A percentile compares a stretch with the other conserved stretches of the same genome.
Evolutionary conservation across 768 basidiomycete genomes (phyloP).

Genomic region (Panaeolus cyanescens): DNA sequence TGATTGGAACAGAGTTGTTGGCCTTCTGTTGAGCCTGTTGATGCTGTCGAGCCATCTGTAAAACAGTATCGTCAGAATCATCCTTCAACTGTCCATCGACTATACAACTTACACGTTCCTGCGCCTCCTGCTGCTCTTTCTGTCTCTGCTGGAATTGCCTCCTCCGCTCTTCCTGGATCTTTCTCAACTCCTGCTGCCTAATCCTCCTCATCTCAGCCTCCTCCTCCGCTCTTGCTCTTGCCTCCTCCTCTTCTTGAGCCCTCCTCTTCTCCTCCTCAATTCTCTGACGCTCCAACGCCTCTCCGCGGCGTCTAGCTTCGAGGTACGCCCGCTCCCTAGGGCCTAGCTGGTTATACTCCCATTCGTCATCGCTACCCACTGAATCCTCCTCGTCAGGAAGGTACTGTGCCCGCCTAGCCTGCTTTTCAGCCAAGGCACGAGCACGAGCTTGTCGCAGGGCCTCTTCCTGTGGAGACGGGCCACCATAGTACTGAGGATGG

Average conservation of each 20-base stretch:
- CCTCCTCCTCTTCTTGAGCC: constrained; percentile 15
- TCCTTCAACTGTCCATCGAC: constrained; percentile 6
- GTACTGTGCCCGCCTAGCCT: constrained; percentile 37
- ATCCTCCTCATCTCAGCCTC: background rate
- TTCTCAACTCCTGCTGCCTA: background rate
- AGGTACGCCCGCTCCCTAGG: constrained; percentile 36
- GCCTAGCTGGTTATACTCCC: constrained; percentile 22
- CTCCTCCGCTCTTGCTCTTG: constrained; percentile 8
- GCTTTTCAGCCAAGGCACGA: constrained; percentile 33
- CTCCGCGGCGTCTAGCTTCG: constrained; percentile 28
- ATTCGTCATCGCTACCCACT: constrained; percentile 29
- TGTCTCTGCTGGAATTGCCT: constrained; percentile 14
- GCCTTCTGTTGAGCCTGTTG: background rate
- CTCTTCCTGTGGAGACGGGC: constrained; percentile 14
- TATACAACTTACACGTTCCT: constrained; percentile 14
- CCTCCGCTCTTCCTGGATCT: constrained; percentile 13
- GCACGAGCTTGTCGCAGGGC: constrained; percentile 20
- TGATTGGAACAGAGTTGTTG: constrained; percentile 10
- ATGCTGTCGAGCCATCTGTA: constrained; percentile 2
- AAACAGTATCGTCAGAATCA: background rate
- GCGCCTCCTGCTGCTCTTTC: constrained; percentile 15
- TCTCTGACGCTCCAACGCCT: constrained; percentile 25
- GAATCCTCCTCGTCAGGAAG: constrained; percentile 39
- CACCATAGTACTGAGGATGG: constrained; percentile 13
- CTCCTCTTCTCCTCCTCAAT: constrained; percentile 16